A percentile compares a stretch with the other conserved stretches of the same genome.
Conservation (phyloP, 352 stramenopile species). For the Porosira glacialis region DNA sequence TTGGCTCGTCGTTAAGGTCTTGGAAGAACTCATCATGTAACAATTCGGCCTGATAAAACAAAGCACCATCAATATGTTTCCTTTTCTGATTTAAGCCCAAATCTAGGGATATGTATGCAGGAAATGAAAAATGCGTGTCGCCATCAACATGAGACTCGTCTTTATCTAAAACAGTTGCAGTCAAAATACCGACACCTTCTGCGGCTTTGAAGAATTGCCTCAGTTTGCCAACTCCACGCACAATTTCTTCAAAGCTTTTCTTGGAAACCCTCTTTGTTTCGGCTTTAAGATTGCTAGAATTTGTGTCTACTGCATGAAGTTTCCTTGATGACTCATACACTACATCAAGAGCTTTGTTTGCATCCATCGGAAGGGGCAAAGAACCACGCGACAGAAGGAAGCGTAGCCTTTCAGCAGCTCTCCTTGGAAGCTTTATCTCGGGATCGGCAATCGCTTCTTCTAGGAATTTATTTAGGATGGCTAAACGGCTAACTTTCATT, state of each 20-base stretch:
- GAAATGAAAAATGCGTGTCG: conserved; percentile 27
- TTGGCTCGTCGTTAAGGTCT: no score
- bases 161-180: conserved; percentile 3
- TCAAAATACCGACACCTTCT: conserved; percentile 48
- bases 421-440: no score
- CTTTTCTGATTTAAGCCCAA: conserved; percentile 65
- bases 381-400: no score
- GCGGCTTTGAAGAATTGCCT: conserved; percentile 51
- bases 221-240: conserved; percentile 33
- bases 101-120: conserved; percentile 70
- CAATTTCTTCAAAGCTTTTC: conserved; percentile 33
- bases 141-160: not conserved
- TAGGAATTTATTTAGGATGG: no score
- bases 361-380: conserved; percentile 51
- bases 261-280: conserved; percentile 28
- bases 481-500: no score
- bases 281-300: conserved; percentile 17
- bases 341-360: conserved; percentile 54
- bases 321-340: conserved; percentile 43
- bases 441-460: no score
- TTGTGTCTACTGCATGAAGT: conserved; percentile 37
- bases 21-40: no score
- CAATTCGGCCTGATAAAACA: no score
- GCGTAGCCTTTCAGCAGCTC: no score
- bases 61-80: no score